A percentile compares a stretch with the other conserved stretches of the same genome.
phyloP scores from a whole-genome alignment of 345 rosid genomes.

The Barbarea vulgaris region DNA sequence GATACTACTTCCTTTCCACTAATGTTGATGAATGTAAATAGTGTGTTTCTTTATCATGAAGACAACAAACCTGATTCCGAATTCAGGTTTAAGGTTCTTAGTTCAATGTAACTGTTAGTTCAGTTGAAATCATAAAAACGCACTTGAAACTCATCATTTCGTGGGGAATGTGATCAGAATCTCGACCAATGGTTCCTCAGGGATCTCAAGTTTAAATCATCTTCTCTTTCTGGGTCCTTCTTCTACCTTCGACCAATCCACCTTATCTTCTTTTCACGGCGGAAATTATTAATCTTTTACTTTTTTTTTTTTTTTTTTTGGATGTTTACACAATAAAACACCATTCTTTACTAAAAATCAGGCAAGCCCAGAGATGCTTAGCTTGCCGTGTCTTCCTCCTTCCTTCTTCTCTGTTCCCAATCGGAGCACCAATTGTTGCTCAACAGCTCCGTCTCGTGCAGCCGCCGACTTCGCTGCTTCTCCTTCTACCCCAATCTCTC shows the following conservation, averaged over 20 bases:
- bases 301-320: background rate
- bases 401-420: constrained; percentile 23
- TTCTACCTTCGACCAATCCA: background rate
- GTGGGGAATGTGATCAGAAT: background rate
- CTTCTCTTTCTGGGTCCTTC: background rate
- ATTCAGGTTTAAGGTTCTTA: too few relatives aligned
- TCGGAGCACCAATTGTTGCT: constrained; percentile 16
- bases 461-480: constrained; percentile 18
- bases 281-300: background rate
- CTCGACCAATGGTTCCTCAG: background rate
- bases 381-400: constrained; percentile 21
- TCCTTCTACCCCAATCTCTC: constrained; percentile 45
- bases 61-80: too few relatives aligned
- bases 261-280: background rate
- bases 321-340: background rate
- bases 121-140: too few relatives aligned
- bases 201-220: background rate
- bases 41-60: too few relatives aligned
- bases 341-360: background rate
- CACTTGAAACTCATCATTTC: too few relatives aligned
- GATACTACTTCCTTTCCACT: too few relatives aligned
- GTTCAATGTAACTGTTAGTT: too few relatives aligned
- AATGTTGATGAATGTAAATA: too few relatives aligned
- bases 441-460: constrained; percentile 16
- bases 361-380: constrained; percentile 23